Evolutionary conservation across 805 yeast species (phyloP), one percentile per base, ranked within the genome.

Genomic region (Sugiyamaella chiloensis): DNA sequence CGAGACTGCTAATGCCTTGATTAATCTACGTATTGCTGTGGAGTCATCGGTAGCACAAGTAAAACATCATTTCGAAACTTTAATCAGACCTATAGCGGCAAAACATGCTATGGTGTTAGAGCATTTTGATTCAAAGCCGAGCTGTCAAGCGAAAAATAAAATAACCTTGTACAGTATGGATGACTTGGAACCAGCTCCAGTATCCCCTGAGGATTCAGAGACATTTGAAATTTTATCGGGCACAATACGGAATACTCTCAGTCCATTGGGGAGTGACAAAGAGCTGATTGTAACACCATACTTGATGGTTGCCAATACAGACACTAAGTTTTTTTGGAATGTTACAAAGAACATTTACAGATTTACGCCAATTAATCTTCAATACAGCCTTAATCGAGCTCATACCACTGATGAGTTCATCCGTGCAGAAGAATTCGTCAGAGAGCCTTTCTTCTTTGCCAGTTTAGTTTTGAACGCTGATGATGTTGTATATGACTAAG

Each of bases 1-100:
- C 3, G 87, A 83, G 60, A 62, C 70, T 21, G 75, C 76, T 2
- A 61, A 67, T 27, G 68, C 78, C 40, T 58, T 73, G 41, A 67
- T 80, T 29, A 83, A 84, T 62, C 81, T 81, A 55, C 70, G 89
- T 58, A 70, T 83, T 47, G 74, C 77, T 14, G 69, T 80, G 37
- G 87, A 79, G 51, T 72, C 81, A 8, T 62, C 72, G 9, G 70
- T 75, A 3, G 62, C 66, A 8, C 70, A 67, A 30, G 72, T 70
- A 2, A 55, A 42, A 26, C 7, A 11, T 7, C 29, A 26, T 26
- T 26, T 26, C 11, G 29, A 26, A 26, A 11, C 7, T 26, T 11
- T 26, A 7, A 26, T 26, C 7, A 8, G 11, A 8, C 29, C 29
- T 26, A 26, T 26, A 8, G 29, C 29, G 7, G 9, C 7, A 26